Base-by-base conservation (phyloP, 345 rosid species). In the Eucalyptus pumila region DNA sequence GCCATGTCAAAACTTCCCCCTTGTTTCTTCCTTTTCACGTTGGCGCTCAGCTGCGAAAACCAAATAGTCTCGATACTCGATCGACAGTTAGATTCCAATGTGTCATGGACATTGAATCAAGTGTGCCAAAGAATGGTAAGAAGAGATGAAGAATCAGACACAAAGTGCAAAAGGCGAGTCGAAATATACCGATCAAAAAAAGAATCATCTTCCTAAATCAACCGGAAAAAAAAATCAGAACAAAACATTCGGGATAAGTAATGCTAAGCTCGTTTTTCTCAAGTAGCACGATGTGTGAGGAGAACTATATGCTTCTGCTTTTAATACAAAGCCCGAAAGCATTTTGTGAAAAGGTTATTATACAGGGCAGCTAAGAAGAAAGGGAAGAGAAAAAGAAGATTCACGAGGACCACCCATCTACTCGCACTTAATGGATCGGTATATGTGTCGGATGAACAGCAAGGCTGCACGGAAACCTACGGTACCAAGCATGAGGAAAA, bases 401-500 rank as follows among this genome's bases (percentile, higher is more conserved):
- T 5, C 27, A 37, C 45, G 8, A 72, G 83, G 83, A 48, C 17
- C 42, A 34, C 49, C 54, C 52, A 27, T 52, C 81, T 87, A 89
- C 86, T 89, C 90, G 52, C 90, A 89, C 88, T 89, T 89, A 62
- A 89, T 86, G 45, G 90, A 89, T 37, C 90, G 87, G 40, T 89
- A 89, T 86, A 89, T 89, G 88, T 89, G 88, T 47, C 90, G 90
- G 85, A 89, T 87, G 76, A 89, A 89, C 23, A 89, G 88, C 30
- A 89, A 87, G 69, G 88, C 52, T 14, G 90, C 67, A 6, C 86
- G 90, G 60, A 89, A 89, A 49, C 90, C 88, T 72, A 86, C 88
- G 23, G 85, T 89, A 24, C 90, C 90, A 26, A 89, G 90, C 88
- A 89, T 86, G 88, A 89, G 90, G 88, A 89, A 89, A 87, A 89